phyloP scores from a whole-genome alignment of 192 early-diverging fungal genomes.

The Allomyces macrogynus region DNA sequence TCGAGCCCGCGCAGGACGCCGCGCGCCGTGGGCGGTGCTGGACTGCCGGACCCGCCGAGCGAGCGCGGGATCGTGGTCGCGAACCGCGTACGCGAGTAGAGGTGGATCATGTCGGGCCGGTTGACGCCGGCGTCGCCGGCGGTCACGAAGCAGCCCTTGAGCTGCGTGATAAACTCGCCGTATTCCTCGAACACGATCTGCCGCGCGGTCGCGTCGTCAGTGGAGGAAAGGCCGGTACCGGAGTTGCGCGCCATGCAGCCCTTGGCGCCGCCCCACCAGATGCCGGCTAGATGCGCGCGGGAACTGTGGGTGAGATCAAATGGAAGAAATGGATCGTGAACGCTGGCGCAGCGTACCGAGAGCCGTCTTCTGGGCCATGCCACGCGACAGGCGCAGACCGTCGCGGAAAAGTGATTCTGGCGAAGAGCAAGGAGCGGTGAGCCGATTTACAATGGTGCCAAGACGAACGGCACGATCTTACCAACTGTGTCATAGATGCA shows the following conservation, averaged over 20 bases:
- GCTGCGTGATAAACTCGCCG: conserved; percentile 13
- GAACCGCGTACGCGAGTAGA: conserved; percentile 15
- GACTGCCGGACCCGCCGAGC: conserved; percentile 18
- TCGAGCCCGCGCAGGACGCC: conserved; percentile 16
- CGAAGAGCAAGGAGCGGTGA: too few species aligned
- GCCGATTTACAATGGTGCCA: too few species aligned
- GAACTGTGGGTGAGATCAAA: too few species aligned
- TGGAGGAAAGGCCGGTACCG: conserved; percentile 10
- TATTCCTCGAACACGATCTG: conserved; percentile 18
- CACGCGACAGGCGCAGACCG: conserved; percentile 16
- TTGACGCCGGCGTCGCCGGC: conserved; percentile 20
- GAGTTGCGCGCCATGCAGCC: conserved; percentile 19
- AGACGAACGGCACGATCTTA: too few species aligned
- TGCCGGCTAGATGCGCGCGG: too few species aligned
- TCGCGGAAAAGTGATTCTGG: conserved; percentile 10
- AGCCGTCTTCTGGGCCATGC: conserved; percentile 22
- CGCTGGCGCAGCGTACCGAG: conserved; percentile 8
- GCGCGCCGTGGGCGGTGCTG: conserved; percentile 17
- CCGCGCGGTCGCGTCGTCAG: not conserved
- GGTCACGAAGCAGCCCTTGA: conserved; percentile 20
- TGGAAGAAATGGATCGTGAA: too few species aligned
- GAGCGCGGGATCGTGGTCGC: conserved; percentile 17
- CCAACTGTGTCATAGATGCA: too few species aligned
- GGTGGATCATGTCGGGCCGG: conserved; percentile 12
- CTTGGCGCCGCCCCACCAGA: conserved; percentile 26